Evolutionary conservation across 805 yeast genomes (phyloP).

Genomic region (Kazachstania kunashirensis): DNA sequence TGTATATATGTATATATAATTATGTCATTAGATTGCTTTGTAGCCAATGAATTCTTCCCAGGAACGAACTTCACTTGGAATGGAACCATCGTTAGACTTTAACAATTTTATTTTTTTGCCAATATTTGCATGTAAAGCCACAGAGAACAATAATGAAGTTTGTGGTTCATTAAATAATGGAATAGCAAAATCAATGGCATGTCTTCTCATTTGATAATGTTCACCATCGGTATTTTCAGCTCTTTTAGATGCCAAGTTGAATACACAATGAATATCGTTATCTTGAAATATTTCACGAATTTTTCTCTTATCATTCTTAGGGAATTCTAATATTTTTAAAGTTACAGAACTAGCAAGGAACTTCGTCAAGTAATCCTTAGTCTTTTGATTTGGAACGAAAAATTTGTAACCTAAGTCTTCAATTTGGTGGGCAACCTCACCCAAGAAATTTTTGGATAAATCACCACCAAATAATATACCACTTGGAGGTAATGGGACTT

Average conservation of each 20-base stretch:
- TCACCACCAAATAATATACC: conserved; percentile 96
- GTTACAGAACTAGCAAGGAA: conserved; percentile 31
- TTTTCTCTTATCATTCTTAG: conserved; percentile 85
- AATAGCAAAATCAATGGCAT: conserved; percentile 95
- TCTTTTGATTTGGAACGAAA: conserved; percentile 66
- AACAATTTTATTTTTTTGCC: conserved; percentile 38
- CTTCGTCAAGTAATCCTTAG: conserved; percentile 55
- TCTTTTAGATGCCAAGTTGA: conserved; percentile 83
- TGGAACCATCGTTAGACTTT: conserved; percentile 40
- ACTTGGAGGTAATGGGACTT: conserved; percentile 81
- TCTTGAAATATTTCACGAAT: conserved; percentile 88
- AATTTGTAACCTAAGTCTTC: conserved; percentile 65
- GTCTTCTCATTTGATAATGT: conserved; percentile 97
- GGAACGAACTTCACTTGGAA: conserved; percentile 82
- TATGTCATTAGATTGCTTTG: conserved; percentile 51
- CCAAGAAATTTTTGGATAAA: conserved; percentile 57
- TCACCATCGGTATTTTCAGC: conserved; percentile 78
- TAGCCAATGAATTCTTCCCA: conserved; percentile 98
- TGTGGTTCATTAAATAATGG: conserved; percentile 96
- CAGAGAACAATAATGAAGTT: conserved; percentile 79
- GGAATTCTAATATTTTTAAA: conserved; percentile 70
- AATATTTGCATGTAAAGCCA: conserved; percentile 66
- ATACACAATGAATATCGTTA: conserved; percentile 74
- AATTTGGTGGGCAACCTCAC: conserved; percentile 60
- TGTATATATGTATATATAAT: conserved; percentile 1